These are phyloP conservation scores for Colletotrichum eleusines DNA, from an alignment of 2,329 filamentous ascomycete genomes.

Conservation along the genomic window DNA sequence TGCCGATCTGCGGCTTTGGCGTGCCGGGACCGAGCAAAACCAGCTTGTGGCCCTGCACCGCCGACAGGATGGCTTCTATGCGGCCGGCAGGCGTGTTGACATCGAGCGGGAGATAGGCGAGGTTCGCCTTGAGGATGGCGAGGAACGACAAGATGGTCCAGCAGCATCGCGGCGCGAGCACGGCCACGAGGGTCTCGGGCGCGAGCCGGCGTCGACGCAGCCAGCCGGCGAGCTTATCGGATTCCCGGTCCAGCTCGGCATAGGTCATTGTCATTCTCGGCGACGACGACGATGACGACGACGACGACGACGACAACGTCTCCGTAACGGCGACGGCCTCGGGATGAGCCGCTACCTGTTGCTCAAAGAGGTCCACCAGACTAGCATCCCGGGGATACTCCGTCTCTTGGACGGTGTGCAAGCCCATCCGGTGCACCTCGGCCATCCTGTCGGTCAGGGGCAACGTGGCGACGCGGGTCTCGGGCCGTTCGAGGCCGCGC, in stretches of 20 bases:
- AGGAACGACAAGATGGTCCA: constrained; percentile 44
- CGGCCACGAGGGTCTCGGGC: too few species aligned
- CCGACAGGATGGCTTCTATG: constrained; percentile 42
- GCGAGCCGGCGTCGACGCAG: too few species aligned
- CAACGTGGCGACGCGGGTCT: background rate
- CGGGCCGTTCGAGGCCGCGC: constrained; percentile 31
- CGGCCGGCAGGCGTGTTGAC: constrained; percentile 41
- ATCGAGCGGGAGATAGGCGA: constrained; percentile 47
- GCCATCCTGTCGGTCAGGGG: constrained; percentile 28
- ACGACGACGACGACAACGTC: background rate
- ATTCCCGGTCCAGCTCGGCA: constrained; percentile 41
- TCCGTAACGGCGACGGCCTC: constrained; percentile 43
- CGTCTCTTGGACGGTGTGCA: constrained; percentile 1
- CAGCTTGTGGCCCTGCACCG: constrained; percentile 7
- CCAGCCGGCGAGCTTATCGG: constrained; percentile 38
- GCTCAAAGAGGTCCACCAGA: constrained; percentile 45
- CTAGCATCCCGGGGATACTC: constrained; percentile 44
- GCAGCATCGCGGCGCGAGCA: constrained; percentile 45
- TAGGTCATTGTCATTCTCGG: constrained; percentile 45
- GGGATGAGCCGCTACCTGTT: constrained; percentile 42
- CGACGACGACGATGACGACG: background rate
- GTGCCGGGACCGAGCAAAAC: constrained; percentile 43
- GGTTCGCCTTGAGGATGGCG: constrained; percentile 46
- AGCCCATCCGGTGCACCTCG: constrained; percentile 33
- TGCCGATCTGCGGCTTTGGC: too few species aligned